Evolutionary conservation across 169 alveolate species (phyloP), one percentile per base, ranked within the genome.

Genomic region (Miamiensis avidus): DNA sequence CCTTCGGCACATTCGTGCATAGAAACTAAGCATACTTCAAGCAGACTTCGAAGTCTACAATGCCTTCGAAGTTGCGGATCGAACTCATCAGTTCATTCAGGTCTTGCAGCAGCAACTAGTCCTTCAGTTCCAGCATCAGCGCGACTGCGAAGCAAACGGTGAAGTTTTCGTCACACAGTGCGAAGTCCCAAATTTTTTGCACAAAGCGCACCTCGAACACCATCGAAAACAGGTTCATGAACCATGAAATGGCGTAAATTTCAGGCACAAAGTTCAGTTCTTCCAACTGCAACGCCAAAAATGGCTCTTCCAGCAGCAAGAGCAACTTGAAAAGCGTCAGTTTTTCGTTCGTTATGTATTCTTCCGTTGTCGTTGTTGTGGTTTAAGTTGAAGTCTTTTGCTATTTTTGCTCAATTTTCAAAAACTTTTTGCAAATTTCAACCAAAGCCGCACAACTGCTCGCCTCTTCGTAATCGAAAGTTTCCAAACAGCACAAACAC

Each of bases 151-250:
- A 79, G 26, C 84, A 79, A 34, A 79, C 28, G 16, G 84, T 29
- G 64, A 79, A 79, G 64, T 79, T 49, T 16, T 34, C n/a, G 64
- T 79, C 76, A 30, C 84, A 79, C 6, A 79, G 28, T 0, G 64
- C 64, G 25, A 49, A 79, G 30, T 79, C 84, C 84, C 84, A 79
- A 34, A 79, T 79, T 79, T 79, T 79, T 31, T 34, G 29, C 30
- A 79, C 84, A 0, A 74, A 49, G 4, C 64, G 25, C 64, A 79
- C 65, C 6, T 79, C 84, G 29, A 65, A 79, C 26, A 79, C 84
- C 84, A 79, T 79, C 0, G 84, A 32, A 64, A 79, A 79, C 73
- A 79, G 28, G 64, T 34, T 79, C 28, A 79, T 49, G 64, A 79
- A 79, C 84, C 84, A 79, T 0, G 76, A 49, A 0, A 79, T 79